Conservation (phyloP, 306 rosid genomes). For the Hippophae tibetana region DNA sequence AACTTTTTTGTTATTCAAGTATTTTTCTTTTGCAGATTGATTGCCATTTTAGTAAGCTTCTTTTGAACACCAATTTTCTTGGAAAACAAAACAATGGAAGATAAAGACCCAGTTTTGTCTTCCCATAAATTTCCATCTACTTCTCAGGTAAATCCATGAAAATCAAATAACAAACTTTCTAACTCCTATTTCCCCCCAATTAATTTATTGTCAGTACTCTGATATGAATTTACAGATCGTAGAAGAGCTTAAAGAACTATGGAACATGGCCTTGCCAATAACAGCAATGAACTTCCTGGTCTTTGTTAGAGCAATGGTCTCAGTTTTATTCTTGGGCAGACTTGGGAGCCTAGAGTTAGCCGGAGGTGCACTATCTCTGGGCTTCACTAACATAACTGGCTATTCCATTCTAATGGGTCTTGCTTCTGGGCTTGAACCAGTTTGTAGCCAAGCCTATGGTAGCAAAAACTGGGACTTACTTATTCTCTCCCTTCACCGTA, state of each 20-base stretch:
- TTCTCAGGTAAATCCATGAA: slow-evolving; percentile 44
- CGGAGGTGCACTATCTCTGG: slow-evolving; percentile 89
- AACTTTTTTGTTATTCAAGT: background rate
- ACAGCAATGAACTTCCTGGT: slow-evolving; percentile 68
- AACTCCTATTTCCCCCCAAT: background rate
- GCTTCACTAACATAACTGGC: slow-evolving; percentile 95
- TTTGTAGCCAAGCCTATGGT: slow-evolving; percentile 85
- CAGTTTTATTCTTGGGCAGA: slow-evolving; percentile 66
- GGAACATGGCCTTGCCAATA: slow-evolving; percentile 68
- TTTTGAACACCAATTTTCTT: background rate
- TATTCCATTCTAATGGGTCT: slow-evolving; percentile 86
- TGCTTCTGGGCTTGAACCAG: slow-evolving; percentile 87
- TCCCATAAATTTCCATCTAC: slow-evolving; percentile 43
- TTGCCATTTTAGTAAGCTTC: background rate
- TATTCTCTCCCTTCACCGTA: slow-evolving; percentile 60
- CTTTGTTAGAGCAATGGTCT: slow-evolving; percentile 60
- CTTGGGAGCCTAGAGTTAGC: slow-evolving; percentile 90
- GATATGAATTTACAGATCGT: slow-evolving; percentile 31
- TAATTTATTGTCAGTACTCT: background rate
- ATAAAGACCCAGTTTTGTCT: slow-evolving; percentile 27
- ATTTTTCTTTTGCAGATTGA: slow-evolving; percentile 16
- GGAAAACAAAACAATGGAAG: background rate
- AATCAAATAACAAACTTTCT: background rate
- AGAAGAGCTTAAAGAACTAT: slow-evolving; percentile 69
- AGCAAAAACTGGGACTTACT: slow-evolving; percentile 72